A percentile compares a stretch with the other conserved stretches of the same genome.
Conservation (phyloP, 2,329 filamentous ascomycete species). For the Diplodia scrobiculata region DNA sequence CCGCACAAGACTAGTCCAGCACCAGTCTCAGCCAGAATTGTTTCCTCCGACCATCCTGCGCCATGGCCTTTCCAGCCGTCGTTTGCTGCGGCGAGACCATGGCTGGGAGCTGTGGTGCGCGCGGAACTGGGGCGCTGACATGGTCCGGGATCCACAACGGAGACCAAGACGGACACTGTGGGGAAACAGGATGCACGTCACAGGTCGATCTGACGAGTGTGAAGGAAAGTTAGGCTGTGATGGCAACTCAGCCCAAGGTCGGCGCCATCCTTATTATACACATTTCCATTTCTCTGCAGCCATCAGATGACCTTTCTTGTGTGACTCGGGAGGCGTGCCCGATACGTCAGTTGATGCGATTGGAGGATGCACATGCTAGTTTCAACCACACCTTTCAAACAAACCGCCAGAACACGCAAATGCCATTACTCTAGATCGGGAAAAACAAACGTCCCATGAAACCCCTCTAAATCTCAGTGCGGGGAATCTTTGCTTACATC, state of each 20-base stretch:
- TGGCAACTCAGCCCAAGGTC: not conserved
- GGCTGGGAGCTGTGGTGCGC: not conserved
- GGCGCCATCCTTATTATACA: not conserved
- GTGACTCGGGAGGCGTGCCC: not conserved
- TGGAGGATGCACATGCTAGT: not conserved
- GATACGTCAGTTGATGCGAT: not conserved
- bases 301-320: not conserved
- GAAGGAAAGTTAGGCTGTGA: not conserved
- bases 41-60: not conserved
- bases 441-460: no score
- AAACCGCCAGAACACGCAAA: not conserved
- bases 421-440: not conserved
- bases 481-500: not conserved
- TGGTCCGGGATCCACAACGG: not conserved
- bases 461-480: not conserved
- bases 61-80: not conserved
- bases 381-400: not conserved
- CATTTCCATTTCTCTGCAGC: not conserved
- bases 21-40: not conserved
- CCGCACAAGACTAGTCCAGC: not conserved
- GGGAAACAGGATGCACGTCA: conserved; percentile 8
- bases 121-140: not conserved
- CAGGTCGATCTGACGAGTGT: conserved; percentile 2
- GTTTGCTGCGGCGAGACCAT: not conserved
- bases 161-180: not conserved